Conservation (phyloP, 306 rosid genomes). For the Cucurbita pepo region DNA sequence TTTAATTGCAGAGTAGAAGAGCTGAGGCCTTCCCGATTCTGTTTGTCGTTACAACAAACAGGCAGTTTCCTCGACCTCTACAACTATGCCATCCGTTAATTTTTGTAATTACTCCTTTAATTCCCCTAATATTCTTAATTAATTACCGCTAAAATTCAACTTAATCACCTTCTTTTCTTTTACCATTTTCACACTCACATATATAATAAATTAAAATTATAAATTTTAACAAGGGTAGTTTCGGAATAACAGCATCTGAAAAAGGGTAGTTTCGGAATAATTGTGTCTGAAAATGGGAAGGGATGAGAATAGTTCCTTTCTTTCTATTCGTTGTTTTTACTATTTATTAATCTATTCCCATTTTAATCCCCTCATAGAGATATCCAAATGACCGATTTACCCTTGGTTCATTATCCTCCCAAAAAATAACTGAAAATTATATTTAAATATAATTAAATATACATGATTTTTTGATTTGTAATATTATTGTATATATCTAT, state of each 20-base stretch:
- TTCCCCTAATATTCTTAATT: conserved; percentile 10
- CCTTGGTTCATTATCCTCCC: not conserved
- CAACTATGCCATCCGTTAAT: conserved; percentile 37
- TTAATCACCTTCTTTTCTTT: not conserved
- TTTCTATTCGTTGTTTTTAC: conserved; percentile 6
- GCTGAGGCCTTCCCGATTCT: conserved; percentile 5
- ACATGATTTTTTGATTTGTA: not conserved
- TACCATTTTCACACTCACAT: not conserved
- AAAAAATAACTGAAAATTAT: not conserved
- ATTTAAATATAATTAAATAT: not conserved
- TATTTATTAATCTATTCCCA: conserved; percentile 18
- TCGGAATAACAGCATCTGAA: too few species aligned
- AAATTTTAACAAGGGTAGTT: conserved; percentile 10
- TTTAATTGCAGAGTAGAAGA: not conserved
- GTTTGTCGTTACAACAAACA: conserved; percentile 50
- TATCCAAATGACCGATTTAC: not conserved
- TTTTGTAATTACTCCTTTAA: conserved; percentile 15
- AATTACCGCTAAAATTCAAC: not conserved
- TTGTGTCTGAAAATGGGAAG: not conserved
- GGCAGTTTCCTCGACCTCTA: conserved; percentile 65
- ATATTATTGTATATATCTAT: conserved; percentile 24
- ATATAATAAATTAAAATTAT: not conserved
- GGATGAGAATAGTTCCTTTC: conserved; percentile 26
- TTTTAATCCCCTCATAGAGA: conserved; percentile 5
- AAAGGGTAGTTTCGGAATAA: conserved; percentile 24